Conservation (phyloP, 2,329 filamentous ascomycete species). For the Aspergillus quadricinctus region DNA sequence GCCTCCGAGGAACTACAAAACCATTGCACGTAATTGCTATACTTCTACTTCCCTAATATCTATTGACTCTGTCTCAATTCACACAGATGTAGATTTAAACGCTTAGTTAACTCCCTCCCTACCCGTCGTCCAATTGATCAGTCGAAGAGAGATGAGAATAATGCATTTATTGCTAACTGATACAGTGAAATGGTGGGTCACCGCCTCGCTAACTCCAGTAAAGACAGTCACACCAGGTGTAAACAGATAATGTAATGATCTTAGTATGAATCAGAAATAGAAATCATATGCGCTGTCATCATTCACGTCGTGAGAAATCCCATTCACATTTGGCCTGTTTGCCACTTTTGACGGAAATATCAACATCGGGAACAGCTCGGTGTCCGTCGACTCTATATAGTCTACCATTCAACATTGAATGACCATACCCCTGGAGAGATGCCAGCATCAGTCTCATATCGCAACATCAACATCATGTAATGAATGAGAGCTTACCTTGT, state of each 20-base stretch:
- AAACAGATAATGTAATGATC: constrained; percentile 4
- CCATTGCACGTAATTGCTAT: not conserved
- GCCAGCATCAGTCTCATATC: constrained; percentile 6
- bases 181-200: not conserved
- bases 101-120: not conserved
- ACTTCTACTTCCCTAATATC: not conserved
- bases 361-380: constrained; percentile 1
- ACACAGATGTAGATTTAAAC: not conserved
- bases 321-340: not conserved
- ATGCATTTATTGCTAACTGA: not conserved
- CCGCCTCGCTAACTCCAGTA: not conserved
- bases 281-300: constrained; percentile 12
- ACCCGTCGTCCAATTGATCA: not conserved
- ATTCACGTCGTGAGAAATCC: constrained; percentile 22
- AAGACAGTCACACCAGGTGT: not conserved
- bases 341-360: not conserved
- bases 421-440: constrained; percentile 38
- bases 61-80: not conserved
- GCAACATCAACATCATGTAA: not conserved
- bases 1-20: not conserved
- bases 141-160: not conserved
- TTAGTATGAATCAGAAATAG: constrained; percentile 6
- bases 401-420: constrained; percentile 43
- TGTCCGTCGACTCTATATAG: constrained; percentile 17
- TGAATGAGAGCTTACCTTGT: constrained; percentile 58